Conservation (phyloP, 768 basidiomycete genomes). For the Suillus discolor region DNA sequence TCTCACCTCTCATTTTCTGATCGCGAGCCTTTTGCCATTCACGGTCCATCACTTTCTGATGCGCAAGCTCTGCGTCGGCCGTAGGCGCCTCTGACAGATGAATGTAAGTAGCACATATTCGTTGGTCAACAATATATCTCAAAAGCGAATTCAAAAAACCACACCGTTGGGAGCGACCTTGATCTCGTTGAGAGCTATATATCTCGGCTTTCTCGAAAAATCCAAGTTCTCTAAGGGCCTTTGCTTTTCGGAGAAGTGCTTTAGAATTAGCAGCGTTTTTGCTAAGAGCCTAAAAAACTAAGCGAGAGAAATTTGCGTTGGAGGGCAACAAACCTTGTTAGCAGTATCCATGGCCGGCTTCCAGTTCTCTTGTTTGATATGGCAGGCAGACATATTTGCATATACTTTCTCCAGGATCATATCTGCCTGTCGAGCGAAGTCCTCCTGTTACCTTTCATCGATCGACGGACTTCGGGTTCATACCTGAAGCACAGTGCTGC, state of each 20-base stretch:
- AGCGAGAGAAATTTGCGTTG: neutral
- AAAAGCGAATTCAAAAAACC: slow-evolving; percentile 1
- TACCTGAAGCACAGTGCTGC: too few relatives aligned
- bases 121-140: neutral
- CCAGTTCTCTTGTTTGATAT: slow-evolving; percentile 81
- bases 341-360: slow-evolving; percentile 79
- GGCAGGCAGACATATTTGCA: slow-evolving; percentile 83
- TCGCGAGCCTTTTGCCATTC: slow-evolving; percentile 66
- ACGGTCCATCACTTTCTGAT: slow-evolving; percentile 63
- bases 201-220: slow-evolving; percentile 74
- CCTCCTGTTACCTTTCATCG: neutral
- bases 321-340: slow-evolving; percentile 55
- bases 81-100: slow-evolving; percentile 49
- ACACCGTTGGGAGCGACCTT: slow-evolving; percentile 64
- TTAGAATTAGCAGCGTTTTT: slow-evolving; percentile 80
- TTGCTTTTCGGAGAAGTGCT: slow-evolving; percentile 80
- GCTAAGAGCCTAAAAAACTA: slow-evolving; percentile 56
- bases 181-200: slow-evolving; percentile 63
- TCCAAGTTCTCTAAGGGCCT: slow-evolving; percentile 75
- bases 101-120: neutral
- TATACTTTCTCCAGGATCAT: slow-evolving; percentile 80
- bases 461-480: slow-evolving; percentile 10
- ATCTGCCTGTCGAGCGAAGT: slow-evolving; percentile 55
- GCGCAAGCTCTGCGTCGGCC: slow-evolving; percentile 65
- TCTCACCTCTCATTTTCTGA: slow-evolving; percentile 72